Percentiles rank a stretch among this genome's conserved stretches.
Conservation (phyloP, 1,284 basidiomycete species). For the Leucoagaricus sp. region DNA sequence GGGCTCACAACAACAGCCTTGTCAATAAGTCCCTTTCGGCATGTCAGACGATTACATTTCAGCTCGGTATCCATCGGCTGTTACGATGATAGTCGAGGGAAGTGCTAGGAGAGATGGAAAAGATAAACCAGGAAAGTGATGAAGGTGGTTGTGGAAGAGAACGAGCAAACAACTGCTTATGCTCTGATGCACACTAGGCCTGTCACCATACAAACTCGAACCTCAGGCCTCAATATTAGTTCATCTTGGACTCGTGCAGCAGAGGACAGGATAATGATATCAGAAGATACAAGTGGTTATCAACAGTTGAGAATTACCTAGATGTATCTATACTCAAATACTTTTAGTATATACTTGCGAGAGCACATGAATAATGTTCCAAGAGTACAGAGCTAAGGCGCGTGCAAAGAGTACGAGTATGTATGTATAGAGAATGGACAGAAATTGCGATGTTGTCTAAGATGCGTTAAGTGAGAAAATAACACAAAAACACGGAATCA, state of each 20-base stretch:
- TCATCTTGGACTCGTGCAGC: no score
- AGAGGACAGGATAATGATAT: no score
- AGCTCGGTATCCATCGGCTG: slow-evolving; percentile 52
- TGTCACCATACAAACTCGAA: no score
- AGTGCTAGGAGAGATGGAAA: neutral
- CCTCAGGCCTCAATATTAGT: no score
- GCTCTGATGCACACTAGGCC: no score
- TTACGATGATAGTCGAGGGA: no score
- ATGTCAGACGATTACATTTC: slow-evolving; percentile 75
- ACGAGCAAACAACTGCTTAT: no score
- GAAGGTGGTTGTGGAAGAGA: neutral
- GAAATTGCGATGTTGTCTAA: slow-evolving; percentile 13
- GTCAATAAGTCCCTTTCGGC: slow-evolving; percentile 63
- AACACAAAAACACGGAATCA: slow-evolving; percentile 6
- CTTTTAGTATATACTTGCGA: neutral
- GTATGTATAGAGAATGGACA: slow-evolving; percentile 10
- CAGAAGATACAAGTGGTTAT: no score
- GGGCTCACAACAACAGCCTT: slow-evolving; percentile 75
- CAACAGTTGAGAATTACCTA: neutral
- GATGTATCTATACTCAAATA: neutral
- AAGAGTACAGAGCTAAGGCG: slow-evolving; percentile 3
- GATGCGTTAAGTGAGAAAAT: slow-evolving; percentile 7
- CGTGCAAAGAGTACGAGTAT: slow-evolving; percentile 1
- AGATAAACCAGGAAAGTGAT: neutral
- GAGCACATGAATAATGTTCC: neutral